These are phyloP conservation scores for Anaeramoeba flamelloides DNA, from an alignment of 78 protist genomes.

Conservation along the genomic window DNA sequence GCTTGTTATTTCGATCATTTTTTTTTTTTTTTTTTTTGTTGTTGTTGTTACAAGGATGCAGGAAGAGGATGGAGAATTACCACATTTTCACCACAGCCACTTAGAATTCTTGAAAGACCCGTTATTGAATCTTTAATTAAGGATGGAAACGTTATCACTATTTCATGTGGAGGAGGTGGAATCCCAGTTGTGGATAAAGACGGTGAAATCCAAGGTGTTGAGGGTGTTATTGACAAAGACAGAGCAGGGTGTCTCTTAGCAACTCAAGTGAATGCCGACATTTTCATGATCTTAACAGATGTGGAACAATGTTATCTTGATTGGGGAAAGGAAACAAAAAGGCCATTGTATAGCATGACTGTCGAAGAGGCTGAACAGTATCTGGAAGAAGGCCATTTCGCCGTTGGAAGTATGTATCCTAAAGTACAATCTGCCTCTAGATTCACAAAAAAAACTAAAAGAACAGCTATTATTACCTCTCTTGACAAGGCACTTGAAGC, in stretches of 20 bases:
- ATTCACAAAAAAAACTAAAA: neutral
- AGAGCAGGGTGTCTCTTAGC: constrained; percentile 14
- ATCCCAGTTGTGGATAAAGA: neutral
- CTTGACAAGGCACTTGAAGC: constrained; percentile 14
- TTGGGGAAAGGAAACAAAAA: constrained; percentile 15
- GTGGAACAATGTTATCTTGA: constrained; percentile 3
- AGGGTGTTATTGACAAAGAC: constrained; percentile 29
- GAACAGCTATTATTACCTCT: constrained; percentile 6
- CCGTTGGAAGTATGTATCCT: constrained; percentile 26
- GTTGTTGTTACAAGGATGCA: constrained; percentile 1
- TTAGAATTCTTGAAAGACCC: constrained; percentile 8
- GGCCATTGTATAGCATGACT: constrained; percentile 3
- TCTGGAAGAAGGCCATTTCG: constrained; percentile 11
- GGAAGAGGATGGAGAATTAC: constrained; percentile 8
- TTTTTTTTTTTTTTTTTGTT: constrained; percentile 7
- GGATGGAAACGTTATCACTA: constrained; percentile 5
- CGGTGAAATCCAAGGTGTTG: constrained; percentile 12
- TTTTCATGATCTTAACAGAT: constrained; percentile 20
- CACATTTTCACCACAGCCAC: constrained; percentile 20
- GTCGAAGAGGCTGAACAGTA: constrained; percentile 7
- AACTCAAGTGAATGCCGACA: constrained; percentile 11
- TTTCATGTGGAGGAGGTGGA: constrained; percentile 23
- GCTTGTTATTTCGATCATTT: too few relatives aligned
- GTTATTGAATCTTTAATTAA: constrained; percentile 6
- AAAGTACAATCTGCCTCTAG: constrained; percentile 18